Base-by-base conservation (phyloP, 352 stramenopile species). In the Aphanomyces astaci region DNA sequence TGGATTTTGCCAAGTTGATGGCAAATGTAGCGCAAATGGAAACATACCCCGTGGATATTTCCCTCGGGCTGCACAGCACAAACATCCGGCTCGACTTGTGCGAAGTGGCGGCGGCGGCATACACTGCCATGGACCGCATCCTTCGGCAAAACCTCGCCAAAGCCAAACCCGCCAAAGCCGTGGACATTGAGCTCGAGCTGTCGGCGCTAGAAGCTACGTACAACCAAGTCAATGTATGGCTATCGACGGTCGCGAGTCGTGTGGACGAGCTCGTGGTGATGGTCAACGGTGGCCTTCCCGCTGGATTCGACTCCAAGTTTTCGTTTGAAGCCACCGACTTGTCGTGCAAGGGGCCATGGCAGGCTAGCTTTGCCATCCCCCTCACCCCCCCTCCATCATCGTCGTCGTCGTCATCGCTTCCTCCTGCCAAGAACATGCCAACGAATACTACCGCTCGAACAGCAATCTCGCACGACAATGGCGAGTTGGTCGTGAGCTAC, bases 21-120 rank as follows among this genome's bases (percentile, higher is more conserved):
- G 24, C 75, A 64, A 1, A 63, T 73, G 64, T 92, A 13, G 81
- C 82, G 31, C 75, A 86, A n/a, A 68, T 92, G 5, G 77, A 86
- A 48, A 75, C 80, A 30, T 92, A 86, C 46, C 83, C 81, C 2
- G 83, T 92, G 19, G 77, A 92, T 30, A 67, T 89, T 30, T 89
- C 78, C 4, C 70, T 92, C 36, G 84, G 80, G n/a, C 66, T 92
- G 2, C 72, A 82, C 0, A 81, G 88, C 64, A 66, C 87, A 31
- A 90, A 79, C 2, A 81, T 86, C 46, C 80, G 80, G 1, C 69
- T 92, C 4, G 80, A 92, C 56, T 45, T 92, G 36, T 83, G 78
- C 40, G 80, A 64, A 40, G 64, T 13, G 19, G 30, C 51, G 22
- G 64, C 51, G 17, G 64, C 54, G 10, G 53, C 64, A 2, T 84